These are phyloP conservation scores for Waltiozyma sp. DNA, from an alignment of 1,139 yeast genomes.

Conservation along the genomic window DNA sequence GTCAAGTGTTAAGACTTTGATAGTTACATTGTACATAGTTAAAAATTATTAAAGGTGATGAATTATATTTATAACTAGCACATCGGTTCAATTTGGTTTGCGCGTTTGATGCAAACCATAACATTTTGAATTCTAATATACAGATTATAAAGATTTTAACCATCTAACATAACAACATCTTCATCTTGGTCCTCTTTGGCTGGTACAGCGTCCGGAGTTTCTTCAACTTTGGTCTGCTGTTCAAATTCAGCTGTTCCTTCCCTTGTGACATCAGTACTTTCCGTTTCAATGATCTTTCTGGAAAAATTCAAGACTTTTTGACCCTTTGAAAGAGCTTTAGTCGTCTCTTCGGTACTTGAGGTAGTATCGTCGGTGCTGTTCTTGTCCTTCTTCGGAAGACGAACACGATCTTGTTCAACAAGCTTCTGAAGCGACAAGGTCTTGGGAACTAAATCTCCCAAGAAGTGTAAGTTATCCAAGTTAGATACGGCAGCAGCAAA, in stretches of 20 bases:
- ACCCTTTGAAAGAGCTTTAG: slow-evolving; percentile 25
- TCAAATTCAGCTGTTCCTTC: neutral
- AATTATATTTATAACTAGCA: neutral
- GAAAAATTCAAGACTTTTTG: slow-evolving; percentile 27
- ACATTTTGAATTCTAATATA: neutral
- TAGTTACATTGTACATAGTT: slow-evolving; percentile 1
- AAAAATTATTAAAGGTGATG: neutral
- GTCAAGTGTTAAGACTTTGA: neutral
- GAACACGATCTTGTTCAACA: slow-evolving; percentile 28
- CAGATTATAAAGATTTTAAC: neutral
- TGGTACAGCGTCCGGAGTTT: neutral
- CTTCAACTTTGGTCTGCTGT: neutral
- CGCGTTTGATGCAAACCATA: no score
- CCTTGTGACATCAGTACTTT: neutral
- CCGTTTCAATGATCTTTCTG: neutral
- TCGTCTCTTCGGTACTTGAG: slow-evolving; percentile 27
- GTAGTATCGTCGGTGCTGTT: no score
- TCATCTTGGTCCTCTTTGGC: slow-evolving; percentile 10
- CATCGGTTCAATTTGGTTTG: no score
- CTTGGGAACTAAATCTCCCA: slow-evolving; percentile 58
- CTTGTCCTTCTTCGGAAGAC: neutral
- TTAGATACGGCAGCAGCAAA: slow-evolving; percentile 60
- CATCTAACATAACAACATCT: slow-evolving; percentile 8
- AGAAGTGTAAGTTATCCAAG: slow-evolving; percentile 58
- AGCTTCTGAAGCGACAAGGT: slow-evolving; percentile 44